Conservation (phyloP, 345 rosid species). For the Eucalyptus polyanthemos region DNA sequence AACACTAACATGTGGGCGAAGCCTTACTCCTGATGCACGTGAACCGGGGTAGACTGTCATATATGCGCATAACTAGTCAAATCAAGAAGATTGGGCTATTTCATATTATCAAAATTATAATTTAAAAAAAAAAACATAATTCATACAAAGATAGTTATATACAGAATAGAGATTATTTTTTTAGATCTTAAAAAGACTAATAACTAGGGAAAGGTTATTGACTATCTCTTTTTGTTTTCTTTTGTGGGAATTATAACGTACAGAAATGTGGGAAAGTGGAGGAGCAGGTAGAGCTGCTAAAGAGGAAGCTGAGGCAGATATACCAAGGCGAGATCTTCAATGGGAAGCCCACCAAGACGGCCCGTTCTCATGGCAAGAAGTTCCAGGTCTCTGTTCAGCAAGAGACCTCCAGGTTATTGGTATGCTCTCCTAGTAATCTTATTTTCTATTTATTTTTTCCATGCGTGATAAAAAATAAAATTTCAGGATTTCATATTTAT, state of each 20-base stretch:
- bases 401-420: constrained; percentile 81
- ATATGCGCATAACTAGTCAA: neutral
- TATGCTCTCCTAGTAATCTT: neutral
- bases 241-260: neutral
- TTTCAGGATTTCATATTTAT: neutral
- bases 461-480: too few species aligned
- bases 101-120: neutral
- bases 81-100: neutral
- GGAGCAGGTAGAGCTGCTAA: constrained; percentile 71
- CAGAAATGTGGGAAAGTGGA: constrained; percentile 85
- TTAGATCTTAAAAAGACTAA: neutral
- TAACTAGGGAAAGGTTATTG: neutral
- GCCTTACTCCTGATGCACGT: neutral
- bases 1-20: neutral
- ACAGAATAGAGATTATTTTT: neutral
- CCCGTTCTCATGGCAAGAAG: constrained; percentile 93
- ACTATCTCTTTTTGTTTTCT: neutral
- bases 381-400: constrained; percentile 88
- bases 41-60: accelerated
- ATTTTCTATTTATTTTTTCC: neutral
- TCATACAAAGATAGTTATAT: neutral
- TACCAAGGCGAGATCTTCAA: constrained; percentile 80
- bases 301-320: constrained; percentile 73
- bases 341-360: constrained; percentile 85
- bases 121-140: neutral